A percentile compares a stretch with the other conserved stretches of the same genome.
Conservation (phyloP, 306 rosid species). For the Styphnolobium japonicum region DNA sequence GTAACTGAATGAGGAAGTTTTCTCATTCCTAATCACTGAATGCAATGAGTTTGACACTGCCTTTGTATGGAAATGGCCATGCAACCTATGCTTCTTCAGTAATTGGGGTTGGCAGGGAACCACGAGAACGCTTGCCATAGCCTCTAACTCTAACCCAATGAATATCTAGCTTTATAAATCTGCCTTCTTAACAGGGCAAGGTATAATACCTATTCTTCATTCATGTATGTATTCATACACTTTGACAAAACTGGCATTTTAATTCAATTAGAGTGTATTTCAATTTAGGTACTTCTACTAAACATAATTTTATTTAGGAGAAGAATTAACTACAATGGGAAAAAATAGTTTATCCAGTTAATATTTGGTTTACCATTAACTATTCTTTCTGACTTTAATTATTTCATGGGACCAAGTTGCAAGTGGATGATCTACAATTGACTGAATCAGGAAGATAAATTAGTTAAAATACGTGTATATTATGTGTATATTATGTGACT, state of each 20-base stretch:
- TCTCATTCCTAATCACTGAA: conserved; percentile 13
- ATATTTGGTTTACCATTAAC: too few relatives aligned
- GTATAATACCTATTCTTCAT: neutral
- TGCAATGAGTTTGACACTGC: conserved; percentile 3
- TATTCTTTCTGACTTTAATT: neutral
- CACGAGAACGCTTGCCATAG: conserved; percentile 20
- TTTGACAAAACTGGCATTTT: neutral
- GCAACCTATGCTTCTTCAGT: conserved; percentile 14
- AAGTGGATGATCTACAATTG: too few relatives aligned
- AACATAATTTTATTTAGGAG: neutral
- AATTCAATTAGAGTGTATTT: neutral
- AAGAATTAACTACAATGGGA: neutral
- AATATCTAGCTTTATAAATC: neutral
- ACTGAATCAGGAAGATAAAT: neutral
- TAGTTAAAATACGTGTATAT: neutral
- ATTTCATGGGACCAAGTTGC: too few relatives aligned
- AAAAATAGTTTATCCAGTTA: neutral
- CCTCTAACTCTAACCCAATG: neutral
- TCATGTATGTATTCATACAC: neutral
- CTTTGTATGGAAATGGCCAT: neutral
- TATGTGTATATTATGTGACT: neutral
- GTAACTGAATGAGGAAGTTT: conserved; percentile 28
- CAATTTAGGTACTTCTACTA: neutral
- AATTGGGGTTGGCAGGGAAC: conserved; percentile 12
- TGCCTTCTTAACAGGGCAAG: neutral